A percentile compares a stretch with the other conserved stretches of the same genome.
Evolutionary conservation across 2,329 filamentous ascomycete genomes (phyloP).

Genomic region (Arachnomyces sp.): DNA sequence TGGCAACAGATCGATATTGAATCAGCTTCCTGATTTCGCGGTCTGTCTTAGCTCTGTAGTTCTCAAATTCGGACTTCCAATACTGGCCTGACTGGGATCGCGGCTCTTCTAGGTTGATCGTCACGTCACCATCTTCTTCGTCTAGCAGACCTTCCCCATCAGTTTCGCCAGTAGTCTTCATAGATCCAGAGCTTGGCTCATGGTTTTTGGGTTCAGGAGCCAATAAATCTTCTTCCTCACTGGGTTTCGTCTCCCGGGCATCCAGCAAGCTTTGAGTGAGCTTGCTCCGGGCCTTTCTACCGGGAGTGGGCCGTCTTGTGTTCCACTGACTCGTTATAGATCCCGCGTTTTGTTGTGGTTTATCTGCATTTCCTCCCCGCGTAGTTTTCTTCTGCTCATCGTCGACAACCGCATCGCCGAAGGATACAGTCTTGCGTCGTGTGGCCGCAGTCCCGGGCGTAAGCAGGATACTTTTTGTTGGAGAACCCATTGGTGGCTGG

Average conservation of each 20-base stretch:
- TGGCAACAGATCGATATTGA: conserved; percentile 52
- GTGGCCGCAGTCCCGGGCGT: conserved; percentile 53
- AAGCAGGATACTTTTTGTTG: conserved; percentile 57
- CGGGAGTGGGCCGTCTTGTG: conserved; percentile 25
- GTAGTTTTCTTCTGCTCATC: conserved; percentile 46
- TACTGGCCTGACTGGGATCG: conserved; percentile 53
- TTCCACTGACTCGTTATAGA: conserved; percentile 26
- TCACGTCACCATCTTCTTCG: conserved; percentile 39
- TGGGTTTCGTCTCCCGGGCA: conserved; percentile 24
- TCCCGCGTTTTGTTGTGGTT: conserved; percentile 31
- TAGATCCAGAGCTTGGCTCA: background rate
- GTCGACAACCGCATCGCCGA: conserved; percentile 50
- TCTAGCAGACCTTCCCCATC: conserved; percentile 14
- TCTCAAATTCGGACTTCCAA: conserved; percentile 56
- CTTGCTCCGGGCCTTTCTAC: conserved; percentile 30
- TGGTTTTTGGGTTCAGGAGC: conserved; percentile 4
- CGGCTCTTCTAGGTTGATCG: conserved; percentile 47
- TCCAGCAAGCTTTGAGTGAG: conserved; percentile 34
- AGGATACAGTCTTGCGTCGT: conserved; percentile 55
- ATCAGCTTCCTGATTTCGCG: conserved; percentile 55
- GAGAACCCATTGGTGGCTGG: conserved; percentile 36
- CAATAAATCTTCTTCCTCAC: conserved; percentile 10
- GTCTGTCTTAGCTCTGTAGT: conserved; percentile 51
- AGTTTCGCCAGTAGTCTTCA: background rate
- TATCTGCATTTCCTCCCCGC: conserved; percentile 36